Conservation (phyloP, 345 rosid species). For the Pistacia atlantica region DNA sequence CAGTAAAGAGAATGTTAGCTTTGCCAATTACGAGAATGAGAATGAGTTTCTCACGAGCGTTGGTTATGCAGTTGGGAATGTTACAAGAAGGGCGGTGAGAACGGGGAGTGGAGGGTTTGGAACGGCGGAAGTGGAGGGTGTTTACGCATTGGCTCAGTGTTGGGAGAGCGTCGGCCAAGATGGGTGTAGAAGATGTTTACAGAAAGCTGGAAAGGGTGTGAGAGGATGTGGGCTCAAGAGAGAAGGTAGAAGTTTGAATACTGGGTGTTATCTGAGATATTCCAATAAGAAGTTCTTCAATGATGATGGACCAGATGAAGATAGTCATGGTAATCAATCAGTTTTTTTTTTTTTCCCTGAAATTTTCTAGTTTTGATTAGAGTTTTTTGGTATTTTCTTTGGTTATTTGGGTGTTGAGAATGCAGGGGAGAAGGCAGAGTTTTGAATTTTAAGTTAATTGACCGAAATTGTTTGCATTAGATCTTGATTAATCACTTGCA, state of each 20-base stretch:
- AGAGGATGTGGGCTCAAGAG: constrained; percentile 33
- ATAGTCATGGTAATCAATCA: constrained; percentile 29
- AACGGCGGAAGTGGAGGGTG: constrained; percentile 21
- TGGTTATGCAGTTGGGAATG: constrained; percentile 35
- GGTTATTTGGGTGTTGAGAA: background rate
- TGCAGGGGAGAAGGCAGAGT: background rate
- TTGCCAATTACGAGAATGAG: background rate
- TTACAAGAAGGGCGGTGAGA: constrained; percentile 32
- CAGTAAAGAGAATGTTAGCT: constrained; percentile 11
- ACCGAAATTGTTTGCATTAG: background rate
- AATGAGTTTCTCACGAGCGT: constrained; percentile 14
- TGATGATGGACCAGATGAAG: constrained; percentile 10
- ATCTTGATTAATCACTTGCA: background rate
- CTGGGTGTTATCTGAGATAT: constrained; percentile 51
- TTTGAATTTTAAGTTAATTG: background rate
- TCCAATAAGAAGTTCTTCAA: constrained; percentile 39
- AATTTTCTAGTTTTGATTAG: background rate
- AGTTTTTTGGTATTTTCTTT: background rate
- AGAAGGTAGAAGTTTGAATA: constrained; percentile 55
- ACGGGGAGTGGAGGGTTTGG: constrained; percentile 35
- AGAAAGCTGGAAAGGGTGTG: constrained; percentile 35
- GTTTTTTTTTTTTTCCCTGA: background rate
- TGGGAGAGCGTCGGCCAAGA: constrained; percentile 42
- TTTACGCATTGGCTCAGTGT: constrained; percentile 54
- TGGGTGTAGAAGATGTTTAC: constrained; percentile 50